Percentiles rank a stretch among this genome's conserved stretches.
Conservation (phyloP, 768 basidiomycete species). For the Suillus fuscotomentosus region DNA sequence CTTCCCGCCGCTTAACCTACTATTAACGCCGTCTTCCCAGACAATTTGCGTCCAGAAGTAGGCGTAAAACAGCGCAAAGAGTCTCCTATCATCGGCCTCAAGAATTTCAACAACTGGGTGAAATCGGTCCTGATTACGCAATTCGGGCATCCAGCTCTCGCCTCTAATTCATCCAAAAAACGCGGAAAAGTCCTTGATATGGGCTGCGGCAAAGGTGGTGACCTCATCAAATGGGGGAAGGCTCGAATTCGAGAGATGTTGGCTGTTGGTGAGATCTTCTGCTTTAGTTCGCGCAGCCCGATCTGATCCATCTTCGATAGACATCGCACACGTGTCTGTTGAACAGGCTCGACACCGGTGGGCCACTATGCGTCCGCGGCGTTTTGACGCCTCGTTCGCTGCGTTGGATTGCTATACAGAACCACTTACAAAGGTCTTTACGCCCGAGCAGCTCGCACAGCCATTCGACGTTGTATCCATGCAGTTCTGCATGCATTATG, state of each 20-base stretch:
- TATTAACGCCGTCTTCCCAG: slow-evolving; percentile 38
- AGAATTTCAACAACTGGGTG: slow-evolving; percentile 99
- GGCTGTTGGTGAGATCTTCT: slow-evolving; percentile 60
- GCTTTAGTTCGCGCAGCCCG: background rate
- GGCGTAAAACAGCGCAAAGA: slow-evolving; percentile 80
- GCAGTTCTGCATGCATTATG: slow-evolving; percentile 99
- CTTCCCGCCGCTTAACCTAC: slow-evolving; percentile 6
- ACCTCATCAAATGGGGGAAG: slow-evolving; percentile 93
- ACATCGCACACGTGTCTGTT: slow-evolving; percentile 87
- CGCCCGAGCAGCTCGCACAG: slow-evolving; percentile 53
- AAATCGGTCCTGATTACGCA: slow-evolving; percentile 95
- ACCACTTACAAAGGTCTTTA: slow-evolving; percentile 66
- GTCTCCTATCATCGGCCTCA: slow-evolving; percentile 95
- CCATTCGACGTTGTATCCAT: slow-evolving; percentile 95
- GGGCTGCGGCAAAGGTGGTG: slow-evolving; percentile 99
- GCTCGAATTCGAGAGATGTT: slow-evolving; percentile 78
- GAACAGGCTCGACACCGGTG: slow-evolving; percentile 83
- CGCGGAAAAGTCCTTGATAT: slow-evolving; percentile 88
- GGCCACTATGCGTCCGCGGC: slow-evolving; percentile 46
- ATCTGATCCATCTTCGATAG: slow-evolving; percentile 37
- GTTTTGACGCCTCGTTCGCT: slow-evolving; percentile 79
- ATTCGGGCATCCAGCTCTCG: slow-evolving; percentile 74
- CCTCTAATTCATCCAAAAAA: slow-evolving; percentile 30
- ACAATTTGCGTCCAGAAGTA: slow-evolving; percentile 92
- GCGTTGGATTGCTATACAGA: slow-evolving; percentile 87